Conservation (phyloP, 257 asterid genomes). For the Solanum chiquidenum region DNA sequence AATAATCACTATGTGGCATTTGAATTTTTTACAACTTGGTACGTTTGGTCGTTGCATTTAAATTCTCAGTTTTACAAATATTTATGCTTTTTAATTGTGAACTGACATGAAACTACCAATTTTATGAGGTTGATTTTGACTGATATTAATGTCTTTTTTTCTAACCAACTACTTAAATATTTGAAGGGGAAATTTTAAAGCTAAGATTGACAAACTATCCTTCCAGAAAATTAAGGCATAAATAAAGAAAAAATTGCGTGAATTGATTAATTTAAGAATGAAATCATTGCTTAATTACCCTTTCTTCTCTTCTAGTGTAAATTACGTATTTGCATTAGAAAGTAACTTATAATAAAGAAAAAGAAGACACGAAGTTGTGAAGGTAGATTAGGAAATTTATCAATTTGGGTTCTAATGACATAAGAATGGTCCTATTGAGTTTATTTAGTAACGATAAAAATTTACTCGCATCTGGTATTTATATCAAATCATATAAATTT, state of each 20-base stretch:
- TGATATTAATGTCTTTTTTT: not conserved
- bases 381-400: not conserved
- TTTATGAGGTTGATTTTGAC: not conserved
- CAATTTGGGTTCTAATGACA: not conserved
- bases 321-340: not conserved
- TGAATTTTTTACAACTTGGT: not conserved
- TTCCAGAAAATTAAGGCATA: not conserved
- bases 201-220: not conserved
- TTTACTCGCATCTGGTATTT: fast-evolving
- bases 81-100: not conserved
- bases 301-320: not conserved
- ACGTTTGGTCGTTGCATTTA: not conserved
- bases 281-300: not conserved
- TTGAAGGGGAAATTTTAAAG: not conserved
- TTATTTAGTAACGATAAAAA: not conserved
- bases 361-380: not conserved
- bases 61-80: not conserved
- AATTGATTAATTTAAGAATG: not conserved
- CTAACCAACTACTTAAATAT: not conserved
- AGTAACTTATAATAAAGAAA: not conserved
- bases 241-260: not conserved
- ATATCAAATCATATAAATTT: not conserved
- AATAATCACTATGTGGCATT: not conserved
- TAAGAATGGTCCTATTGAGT: not conserved
- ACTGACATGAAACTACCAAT: not conserved